phyloP scores from a whole-genome alignment of 2,329 filamentous ascomycete species.

The Penicillium sp. region DNA sequence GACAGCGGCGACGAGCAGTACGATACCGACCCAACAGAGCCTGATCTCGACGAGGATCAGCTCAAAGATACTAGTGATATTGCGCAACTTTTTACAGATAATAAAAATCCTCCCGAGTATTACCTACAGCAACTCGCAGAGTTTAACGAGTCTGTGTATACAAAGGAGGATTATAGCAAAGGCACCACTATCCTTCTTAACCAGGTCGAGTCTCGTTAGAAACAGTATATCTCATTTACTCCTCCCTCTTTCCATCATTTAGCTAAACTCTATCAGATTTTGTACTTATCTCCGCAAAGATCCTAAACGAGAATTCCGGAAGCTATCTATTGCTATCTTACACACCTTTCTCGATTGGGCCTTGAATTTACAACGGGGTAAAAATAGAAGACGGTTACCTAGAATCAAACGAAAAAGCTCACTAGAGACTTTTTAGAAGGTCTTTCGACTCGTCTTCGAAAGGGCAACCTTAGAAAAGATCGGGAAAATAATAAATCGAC shows the following conservation, averaged over 20 bases:
- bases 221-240: too few relatives aligned
- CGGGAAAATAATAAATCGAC: slow-evolving; percentile 11
- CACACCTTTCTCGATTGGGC: slow-evolving; percentile 22
- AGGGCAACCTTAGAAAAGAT: slow-evolving; percentile 15
- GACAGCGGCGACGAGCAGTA: too few relatives aligned
- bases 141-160: too few relatives aligned
- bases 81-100: too few relatives aligned
- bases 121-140: too few relatives aligned
- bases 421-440: neutral
- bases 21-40: too few relatives aligned
- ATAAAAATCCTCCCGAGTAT: too few relatives aligned
- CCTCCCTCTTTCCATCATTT: neutral
- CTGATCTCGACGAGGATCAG: too few relatives aligned
- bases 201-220: too few relatives aligned
- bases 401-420: slow-evolving; percentile 3
- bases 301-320: slow-evolving; percentile 13
- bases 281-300: slow-evolving; percentile 16
- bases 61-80: too few relatives aligned
- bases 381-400: slow-evolving; percentile 15
- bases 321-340: slow-evolving; percentile 16
- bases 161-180: too few relatives aligned
- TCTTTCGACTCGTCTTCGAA: slow-evolving; percentile 2
- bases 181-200: too few relatives aligned
- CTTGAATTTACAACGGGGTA: slow-evolving; percentile 18
- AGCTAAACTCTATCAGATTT: slow-evolving; percentile 8